A percentile compares a stretch with the other conserved stretches of the same genome.
Conservation (phyloP, 2,329 filamentous ascomycete genomes). For the Thermochaetoides dissita region DNA sequence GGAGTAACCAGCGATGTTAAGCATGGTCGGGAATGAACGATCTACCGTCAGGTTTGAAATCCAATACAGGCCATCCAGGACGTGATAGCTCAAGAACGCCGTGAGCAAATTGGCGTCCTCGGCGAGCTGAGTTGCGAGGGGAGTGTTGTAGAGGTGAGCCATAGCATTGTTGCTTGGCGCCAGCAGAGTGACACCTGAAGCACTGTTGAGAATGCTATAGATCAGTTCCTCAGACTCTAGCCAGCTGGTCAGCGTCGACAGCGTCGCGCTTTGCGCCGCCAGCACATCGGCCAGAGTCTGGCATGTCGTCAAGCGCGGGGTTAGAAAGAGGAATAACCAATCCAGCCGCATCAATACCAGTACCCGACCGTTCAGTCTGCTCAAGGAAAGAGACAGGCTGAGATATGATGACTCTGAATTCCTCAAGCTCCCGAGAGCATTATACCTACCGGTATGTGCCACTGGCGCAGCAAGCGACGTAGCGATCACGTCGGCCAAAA, state of each 20-base stretch:
- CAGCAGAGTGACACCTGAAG: conserved; percentile 41
- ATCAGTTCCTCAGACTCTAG: conserved; percentile 24
- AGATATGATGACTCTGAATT: neutral
- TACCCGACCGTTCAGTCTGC: too few relatives aligned
- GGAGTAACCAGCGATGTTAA: conserved; percentile 37
- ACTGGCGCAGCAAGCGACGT: too few relatives aligned
- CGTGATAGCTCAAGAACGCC: conserved; percentile 43
- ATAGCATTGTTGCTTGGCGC: conserved; percentile 41
- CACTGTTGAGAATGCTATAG: conserved; percentile 21
- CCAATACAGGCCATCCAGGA: conserved; percentile 37
- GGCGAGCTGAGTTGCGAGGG: conserved; percentile 15
- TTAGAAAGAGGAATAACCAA: conserved; percentile 1
- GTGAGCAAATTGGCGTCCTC: conserved; percentile 15
- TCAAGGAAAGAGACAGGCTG: neutral
- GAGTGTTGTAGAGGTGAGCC: conserved; percentile 22
- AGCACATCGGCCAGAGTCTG: conserved; percentile 13
- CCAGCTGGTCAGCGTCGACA: conserved; percentile 18
- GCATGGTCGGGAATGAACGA: conserved; percentile 25
- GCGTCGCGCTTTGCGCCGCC: conserved; percentile 9
- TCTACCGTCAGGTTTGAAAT: conserved; percentile 15
- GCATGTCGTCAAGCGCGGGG: neutral
- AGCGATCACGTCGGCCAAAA: too few relatives aligned
- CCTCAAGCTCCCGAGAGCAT: too few relatives aligned
- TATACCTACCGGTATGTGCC: too few relatives aligned
- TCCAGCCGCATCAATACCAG: conserved; percentile 3